Conservation (phyloP, 108 stramenopile species). For the Fistulifera pelliculosa region DNA sequence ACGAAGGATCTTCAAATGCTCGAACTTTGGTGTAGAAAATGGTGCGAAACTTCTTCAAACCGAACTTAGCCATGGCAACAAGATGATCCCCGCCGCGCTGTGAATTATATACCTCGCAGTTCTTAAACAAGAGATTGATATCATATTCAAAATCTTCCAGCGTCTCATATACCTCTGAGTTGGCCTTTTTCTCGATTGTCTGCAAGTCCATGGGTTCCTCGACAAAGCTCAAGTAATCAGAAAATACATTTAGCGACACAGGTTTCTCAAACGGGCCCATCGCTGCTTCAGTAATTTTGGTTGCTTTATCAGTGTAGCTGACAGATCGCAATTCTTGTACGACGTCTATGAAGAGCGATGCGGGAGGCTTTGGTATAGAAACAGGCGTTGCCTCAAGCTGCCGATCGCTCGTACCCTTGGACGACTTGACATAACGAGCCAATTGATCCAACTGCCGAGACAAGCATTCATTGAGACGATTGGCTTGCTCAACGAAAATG, state of each 20-base stretch:
- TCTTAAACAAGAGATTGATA: constrained; percentile 62
- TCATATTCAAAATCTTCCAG: constrained; percentile 83
- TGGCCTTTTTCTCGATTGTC: constrained; percentile 65
- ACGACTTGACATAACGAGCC: constrained; percentile 42
- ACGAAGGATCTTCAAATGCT: constrained; percentile 41
- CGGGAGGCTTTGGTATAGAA: constrained; percentile 46
- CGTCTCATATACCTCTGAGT: constrained; percentile 28
- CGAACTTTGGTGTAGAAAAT: constrained; percentile 49
- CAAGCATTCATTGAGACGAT: constrained; percentile 44
- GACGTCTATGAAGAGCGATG: constrained; percentile 39
- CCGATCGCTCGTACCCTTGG: constrained; percentile 23
- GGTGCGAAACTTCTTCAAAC: constrained; percentile 54
- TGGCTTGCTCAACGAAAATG: constrained; percentile 50
- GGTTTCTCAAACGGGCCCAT: constrained; percentile 70
- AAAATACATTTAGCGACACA: constrained; percentile 44
- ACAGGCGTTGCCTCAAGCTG: constrained; percentile 20
- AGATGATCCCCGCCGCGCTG: constrained; percentile 53
- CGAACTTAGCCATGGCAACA: constrained; percentile 53
- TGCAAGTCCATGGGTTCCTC: constrained; percentile 67
- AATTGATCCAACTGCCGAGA: constrained; percentile 43
- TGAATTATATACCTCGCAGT: constrained; percentile 69
- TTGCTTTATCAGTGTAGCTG: constrained; percentile 67
- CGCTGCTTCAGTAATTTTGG: constrained; percentile 67
- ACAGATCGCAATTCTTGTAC: constrained; percentile 44
- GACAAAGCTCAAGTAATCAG: constrained; percentile 60